Conservation (phyloP, 169 alveolate species). For the Plasmodium ovale region DNA sequence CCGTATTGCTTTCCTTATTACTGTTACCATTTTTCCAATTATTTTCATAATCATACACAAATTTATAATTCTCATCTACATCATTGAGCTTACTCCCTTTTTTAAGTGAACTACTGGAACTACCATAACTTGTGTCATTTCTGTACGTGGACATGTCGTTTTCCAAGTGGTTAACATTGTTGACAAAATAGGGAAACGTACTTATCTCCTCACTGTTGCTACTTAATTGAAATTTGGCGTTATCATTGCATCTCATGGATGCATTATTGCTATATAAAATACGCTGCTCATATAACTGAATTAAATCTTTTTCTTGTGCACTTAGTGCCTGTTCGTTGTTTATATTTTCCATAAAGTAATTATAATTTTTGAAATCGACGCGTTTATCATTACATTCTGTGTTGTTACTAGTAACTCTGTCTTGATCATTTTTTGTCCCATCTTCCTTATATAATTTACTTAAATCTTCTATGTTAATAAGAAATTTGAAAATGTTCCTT, state of each 20-base stretch:
- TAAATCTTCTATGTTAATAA: slow-evolving; percentile 33
- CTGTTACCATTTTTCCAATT: no score
- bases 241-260: no score
- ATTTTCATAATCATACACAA: no score
- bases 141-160: slow-evolving; percentile 10
- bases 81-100: background rate
- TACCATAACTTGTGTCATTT: slow-evolving; percentile 13
- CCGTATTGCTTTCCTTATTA: no score
- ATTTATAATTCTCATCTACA: no score
- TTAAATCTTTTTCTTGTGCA: no score
- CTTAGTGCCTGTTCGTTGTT: background rate
- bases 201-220: background rate
- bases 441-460: slow-evolving; percentile 4
- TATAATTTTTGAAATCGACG: background rate
- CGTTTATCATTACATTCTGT: background rate
- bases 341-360: slow-evolving; percentile 1
- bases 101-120: background rate
- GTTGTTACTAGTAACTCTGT: background rate
- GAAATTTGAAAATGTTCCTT: slow-evolving; percentile 7
- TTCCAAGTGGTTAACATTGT: background rate
- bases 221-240: no score
- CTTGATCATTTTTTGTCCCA: background rate
- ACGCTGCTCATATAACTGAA: no score
- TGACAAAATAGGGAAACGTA: background rate
- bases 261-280: background rate